Percentiles rank a stretch among this genome's conserved stretches.
These are phyloP conservation scores for Tuber microsphaerosporum DNA, from an alignment of 495 filamentous ascomycete species.

Conservation along the genomic window DNA sequence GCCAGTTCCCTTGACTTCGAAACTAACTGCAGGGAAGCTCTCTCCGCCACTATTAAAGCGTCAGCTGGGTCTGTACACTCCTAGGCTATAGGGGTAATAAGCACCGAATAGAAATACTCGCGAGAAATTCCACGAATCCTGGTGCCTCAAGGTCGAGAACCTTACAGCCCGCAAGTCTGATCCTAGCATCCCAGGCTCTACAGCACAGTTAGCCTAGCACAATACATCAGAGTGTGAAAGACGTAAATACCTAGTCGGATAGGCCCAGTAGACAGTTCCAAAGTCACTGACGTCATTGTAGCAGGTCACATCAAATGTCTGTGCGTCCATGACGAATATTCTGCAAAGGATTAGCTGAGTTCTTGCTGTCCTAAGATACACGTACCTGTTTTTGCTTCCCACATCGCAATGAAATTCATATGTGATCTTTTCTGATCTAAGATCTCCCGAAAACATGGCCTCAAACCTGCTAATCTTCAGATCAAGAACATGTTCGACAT, in stretches of 20 bases:
- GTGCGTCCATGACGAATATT: conserved; percentile 32
- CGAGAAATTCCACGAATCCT: conserved; percentile 25
- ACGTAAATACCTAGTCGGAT: conserved; percentile 24
- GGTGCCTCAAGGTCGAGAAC: conserved; percentile 24
- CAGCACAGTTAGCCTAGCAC: conserved; percentile 7
- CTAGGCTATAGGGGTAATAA: background rate
- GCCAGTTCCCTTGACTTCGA: conserved; percentile 29
- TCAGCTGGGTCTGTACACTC: background rate
- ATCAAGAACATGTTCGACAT: conserved; percentile 30
- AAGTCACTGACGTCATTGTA: conserved; percentile 32
- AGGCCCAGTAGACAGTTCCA: conserved; percentile 27
- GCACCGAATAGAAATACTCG: conserved; percentile 32
- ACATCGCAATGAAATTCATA: conserved; percentile 35
- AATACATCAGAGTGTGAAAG: background rate
- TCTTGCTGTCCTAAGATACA: background rate
- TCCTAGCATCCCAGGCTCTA: conserved; percentile 34
- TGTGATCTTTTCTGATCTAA: conserved; percentile 22
- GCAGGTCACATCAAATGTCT: conserved; percentile 27
- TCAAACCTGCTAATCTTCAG: conserved; percentile 32
- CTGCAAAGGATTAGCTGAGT: background rate
- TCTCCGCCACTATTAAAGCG: conserved; percentile 10
- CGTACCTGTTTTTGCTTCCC: conserved; percentile 33
- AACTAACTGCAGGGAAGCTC: conserved; percentile 19
- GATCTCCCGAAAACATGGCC: conserved; percentile 28
- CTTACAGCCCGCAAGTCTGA: conserved; percentile 26